Evolutionary conservation across 805 yeast species (phyloP).

Genomic region (Ogataea glucozyma): DNA sequence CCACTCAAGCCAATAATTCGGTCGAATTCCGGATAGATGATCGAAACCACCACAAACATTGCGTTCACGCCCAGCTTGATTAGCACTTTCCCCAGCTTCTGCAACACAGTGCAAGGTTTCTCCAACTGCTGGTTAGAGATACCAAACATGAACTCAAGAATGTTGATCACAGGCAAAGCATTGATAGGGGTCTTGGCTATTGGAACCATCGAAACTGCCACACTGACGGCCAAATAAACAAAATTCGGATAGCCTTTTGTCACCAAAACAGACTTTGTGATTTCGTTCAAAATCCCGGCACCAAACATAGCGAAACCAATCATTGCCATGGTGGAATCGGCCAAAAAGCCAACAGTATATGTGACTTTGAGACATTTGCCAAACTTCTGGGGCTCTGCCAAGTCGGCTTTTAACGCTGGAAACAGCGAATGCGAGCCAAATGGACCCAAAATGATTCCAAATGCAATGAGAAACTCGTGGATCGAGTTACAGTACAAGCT

Average conservation of each 20-base stretch:
- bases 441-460: conserved; percentile 72
- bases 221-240: conserved; percentile 57
- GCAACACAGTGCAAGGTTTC: conserved; percentile 14
- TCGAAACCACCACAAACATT: conserved; percentile 63
- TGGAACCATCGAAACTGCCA: conserved; percentile 76
- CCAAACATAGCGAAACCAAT: conserved; percentile 85
- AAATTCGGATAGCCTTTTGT: conserved; percentile 68
- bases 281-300: conserved; percentile 59
- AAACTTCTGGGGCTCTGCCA: conserved; percentile 69
- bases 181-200: conserved; percentile 84
- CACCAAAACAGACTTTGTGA: conserved; percentile 71
- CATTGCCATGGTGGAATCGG: conserved; percentile 63
- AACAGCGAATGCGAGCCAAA: conserved; percentile 86
- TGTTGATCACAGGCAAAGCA: conserved; percentile 83
- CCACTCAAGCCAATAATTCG: conserved; percentile 82
- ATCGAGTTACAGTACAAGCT: conserved; percentile 42
- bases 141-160: conserved; percentile 52
- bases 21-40: conserved; percentile 81
- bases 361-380: conserved; percentile 52
- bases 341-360: conserved; percentile 55
- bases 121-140: conserved; percentile 31
- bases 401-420: conserved; percentile 73
- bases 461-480: conserved; percentile 46
- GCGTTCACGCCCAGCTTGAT: conserved; percentile 58
- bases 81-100: conserved; percentile 15